Base-by-base conservation (phyloP, 192 early-diverging fungal species). In the Glomus cerebriforme region DNA sequence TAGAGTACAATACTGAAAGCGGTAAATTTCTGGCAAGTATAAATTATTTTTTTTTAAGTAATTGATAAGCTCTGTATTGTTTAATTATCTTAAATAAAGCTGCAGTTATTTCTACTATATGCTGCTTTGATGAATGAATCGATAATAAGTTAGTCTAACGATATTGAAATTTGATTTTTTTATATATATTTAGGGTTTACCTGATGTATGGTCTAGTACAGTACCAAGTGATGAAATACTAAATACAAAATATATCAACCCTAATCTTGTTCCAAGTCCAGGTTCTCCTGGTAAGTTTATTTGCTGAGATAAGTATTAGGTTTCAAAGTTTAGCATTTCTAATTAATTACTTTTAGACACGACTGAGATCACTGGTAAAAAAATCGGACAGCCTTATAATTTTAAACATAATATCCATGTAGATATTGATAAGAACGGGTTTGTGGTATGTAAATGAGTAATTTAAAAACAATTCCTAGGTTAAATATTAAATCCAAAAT, bases 191-290 rank as follows among this genome's bases (percentile, higher is more conserved):
- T 69, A 84, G 83, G 84, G 88, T 15, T 82, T 89, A 54, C 88
- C 88, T n/a, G 88, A 89, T 64, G 88, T 89, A 10, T 89, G 88
- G 88, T 85, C 86, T 60, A 82, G 85, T 43, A 83, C 79, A 35
- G 72, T 89, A 29, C 88, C 86, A 19, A 87, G 86, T 6, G 88
- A 89, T 64, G 88, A 87, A 80, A 79, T 87, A 10, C 62, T 89
- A 12, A 82, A 89, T 68, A 89, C 88, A 10, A 86, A 84, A 47
- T 87, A 84, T 65, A 85, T 89, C 73, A 87, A 82, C 35, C 88
- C 88, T 1, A 80, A 87, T 72, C 86, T 89, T 31, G 88, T 89
- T 15, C 88, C 88, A n/a, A 80, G 29, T 37, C 78, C 81, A n/a
- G 59, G 63, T 22, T 45, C 73, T 59, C 45, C 73, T 54, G 72